These are phyloP conservation scores for Rozella allomycis DNA, from an alignment of 371 early-diverging fungal species.

Conservation along the genomic window DNA sequence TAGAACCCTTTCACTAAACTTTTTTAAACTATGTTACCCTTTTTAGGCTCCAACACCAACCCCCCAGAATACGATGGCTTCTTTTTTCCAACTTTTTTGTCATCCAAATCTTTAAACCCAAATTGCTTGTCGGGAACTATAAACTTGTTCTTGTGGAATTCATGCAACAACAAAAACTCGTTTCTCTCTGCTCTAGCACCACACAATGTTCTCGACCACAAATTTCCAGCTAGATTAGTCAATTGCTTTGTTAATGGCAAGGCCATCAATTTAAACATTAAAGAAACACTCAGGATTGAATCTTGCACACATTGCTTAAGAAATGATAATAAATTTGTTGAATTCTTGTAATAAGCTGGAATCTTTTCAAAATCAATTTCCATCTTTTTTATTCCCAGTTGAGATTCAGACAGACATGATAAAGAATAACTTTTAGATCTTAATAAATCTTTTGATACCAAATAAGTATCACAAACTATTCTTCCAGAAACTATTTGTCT, in stretches of 20 bases:
- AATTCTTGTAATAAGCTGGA: slow-evolving; percentile 36
- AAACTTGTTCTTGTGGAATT: slow-evolving; percentile 40
- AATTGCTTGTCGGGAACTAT: slow-evolving; percentile 21
- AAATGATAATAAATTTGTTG: slow-evolving; percentile 37
- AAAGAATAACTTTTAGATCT: slow-evolving; percentile 67
- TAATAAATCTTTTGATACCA: slow-evolving; percentile 53
- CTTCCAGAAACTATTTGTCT: slow-evolving; percentile 62
- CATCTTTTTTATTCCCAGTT: slow-evolving; percentile 55
- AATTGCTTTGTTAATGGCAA: slow-evolving; percentile 86
- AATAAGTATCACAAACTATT: slow-evolving; percentile 80
- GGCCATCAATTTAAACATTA: slow-evolving; percentile 70
- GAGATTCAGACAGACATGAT: slow-evolving; percentile 45
- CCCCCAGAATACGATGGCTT: slow-evolving; percentile 95
- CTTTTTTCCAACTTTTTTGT: slow-evolving; percentile 17
- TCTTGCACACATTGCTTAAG: slow-evolving; percentile 65
- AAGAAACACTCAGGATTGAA: slow-evolving; percentile 44
- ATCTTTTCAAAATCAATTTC: slow-evolving; percentile 66
- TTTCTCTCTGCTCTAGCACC: slow-evolving; percentile 95
- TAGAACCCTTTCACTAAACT: too few relatives aligned
- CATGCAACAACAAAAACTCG: slow-evolving; percentile 91
- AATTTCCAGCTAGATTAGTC: slow-evolving; percentile 77
- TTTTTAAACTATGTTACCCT: too few relatives aligned
- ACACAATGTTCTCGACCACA: slow-evolving; percentile 71
- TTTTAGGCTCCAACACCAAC: slow-evolving; percentile 92
- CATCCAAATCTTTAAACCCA: slow-evolving; percentile 8